These are phyloP conservation scores for Saturnispora sanitii DNA, from an alignment of 805 yeast genomes.

Conservation along the genomic window DNA sequence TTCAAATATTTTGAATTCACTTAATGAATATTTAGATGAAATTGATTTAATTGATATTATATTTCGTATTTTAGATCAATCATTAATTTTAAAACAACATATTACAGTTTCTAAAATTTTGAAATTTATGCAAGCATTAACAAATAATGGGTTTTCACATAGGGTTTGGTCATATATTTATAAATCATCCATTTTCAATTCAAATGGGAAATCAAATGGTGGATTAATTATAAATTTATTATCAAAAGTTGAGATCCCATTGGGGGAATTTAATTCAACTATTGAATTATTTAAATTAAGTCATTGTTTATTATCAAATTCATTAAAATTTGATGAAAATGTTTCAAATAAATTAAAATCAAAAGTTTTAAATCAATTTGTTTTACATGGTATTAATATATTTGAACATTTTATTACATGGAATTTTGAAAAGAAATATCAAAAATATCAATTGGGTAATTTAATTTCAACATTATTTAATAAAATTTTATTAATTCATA, in stretches of 20 bases:
- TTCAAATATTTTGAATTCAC: constrained; percentile 21
- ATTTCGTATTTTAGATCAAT: constrained; percentile 57
- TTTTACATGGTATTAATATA: constrained; percentile 49
- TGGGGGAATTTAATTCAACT: constrained; percentile 59
- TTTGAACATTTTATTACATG: constrained; percentile 69
- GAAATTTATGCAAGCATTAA: constrained; percentile 38
- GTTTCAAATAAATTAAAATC: constrained; percentile 36
- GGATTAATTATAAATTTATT: constrained; percentile 53
- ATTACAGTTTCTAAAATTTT: constrained; percentile 36
- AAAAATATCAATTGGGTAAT: constrained; percentile 54
- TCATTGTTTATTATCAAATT: constrained; percentile 41
- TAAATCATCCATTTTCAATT: constrained; percentile 32
- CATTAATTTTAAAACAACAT: constrained; percentile 46
- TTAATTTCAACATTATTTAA: constrained; percentile 45
- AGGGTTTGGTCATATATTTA: constrained; percentile 74
- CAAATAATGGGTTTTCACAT: constrained; percentile 40
- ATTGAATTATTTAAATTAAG: constrained; percentile 48
- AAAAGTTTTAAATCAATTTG: constrained; percentile 44
- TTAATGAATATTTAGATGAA: constrained; percentile 30
- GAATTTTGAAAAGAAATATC: constrained; percentile 47
- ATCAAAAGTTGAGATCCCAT: constrained; percentile 63
- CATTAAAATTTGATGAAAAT: constrained; percentile 32
- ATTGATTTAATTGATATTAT: constrained; percentile 40
- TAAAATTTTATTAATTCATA: constrained; percentile 41
- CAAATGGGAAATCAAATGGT: constrained; percentile 48